Evolutionary conservation across 116 monocot species (phyloP), one percentile per base, ranked within the genome.

Genomic region (Cymodocea nodosa): DNA sequence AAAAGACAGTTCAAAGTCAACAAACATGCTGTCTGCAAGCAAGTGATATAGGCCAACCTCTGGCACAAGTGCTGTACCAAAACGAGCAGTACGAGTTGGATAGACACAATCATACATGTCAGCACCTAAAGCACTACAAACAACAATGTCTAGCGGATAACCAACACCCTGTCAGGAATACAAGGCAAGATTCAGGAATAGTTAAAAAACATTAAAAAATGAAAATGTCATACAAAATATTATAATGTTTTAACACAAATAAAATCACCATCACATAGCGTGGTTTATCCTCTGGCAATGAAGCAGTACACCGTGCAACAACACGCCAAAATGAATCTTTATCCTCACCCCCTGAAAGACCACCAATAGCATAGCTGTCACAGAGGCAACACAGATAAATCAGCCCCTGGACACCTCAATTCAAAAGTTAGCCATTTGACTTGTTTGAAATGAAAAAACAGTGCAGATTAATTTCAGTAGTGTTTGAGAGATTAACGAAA

Each of bases 41-140:
- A 52, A 22, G 17, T 30, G 18, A 20, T 23, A 22, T 65, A 51
- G 49, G 51, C 55, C 51, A 66, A 97, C 97, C 92, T 97, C 88
- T 57, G 97, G 97, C 36, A 97, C 78, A 23, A 97, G 92, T 50
- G 97, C 97, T 7, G 97, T 86, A 61, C 97, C 97, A 79, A 97
- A 97, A 22, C 97, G 92, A 75, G 89, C 97, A 78, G 97, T 97
- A 22, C 97, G 74, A 74, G 97, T 97, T 68, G 97, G 97, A 77
- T 91, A 97, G 23, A 97, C 97, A 77, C 92, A 97, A 69, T 97
- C 97, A 79, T 91, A 97, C 92, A 97, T 88, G 74, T 97, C 97
- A 63, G 97, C 97, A 82, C 97, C 97, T 61, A 97, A 70, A 69
- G 97, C 97, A 75, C 97, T 97, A 64, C 97, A 97, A 64, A 97